phyloP scores from a whole-genome alignment of 164 flowering plant genomes.

The Taxillus chinensis region DNA sequence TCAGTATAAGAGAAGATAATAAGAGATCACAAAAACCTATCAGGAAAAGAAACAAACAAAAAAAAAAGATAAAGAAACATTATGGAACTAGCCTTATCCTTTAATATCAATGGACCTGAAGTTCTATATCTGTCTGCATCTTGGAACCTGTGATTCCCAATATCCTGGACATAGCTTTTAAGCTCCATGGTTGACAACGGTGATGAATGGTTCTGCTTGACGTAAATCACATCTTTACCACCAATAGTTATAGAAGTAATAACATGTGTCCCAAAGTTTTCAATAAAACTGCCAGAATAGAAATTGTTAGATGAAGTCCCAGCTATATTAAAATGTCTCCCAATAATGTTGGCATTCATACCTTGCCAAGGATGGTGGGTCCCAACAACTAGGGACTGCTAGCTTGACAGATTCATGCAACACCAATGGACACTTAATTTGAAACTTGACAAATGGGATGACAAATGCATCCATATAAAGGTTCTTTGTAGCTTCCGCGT shows the following conservation, averaged over 20 bases:
- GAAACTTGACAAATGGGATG: slow-evolving; percentile 56
- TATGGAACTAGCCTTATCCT: slow-evolving; percentile 60
- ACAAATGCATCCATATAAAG: slow-evolving; percentile 60
- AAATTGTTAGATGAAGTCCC: slow-evolving; percentile 4
- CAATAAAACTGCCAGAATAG: slow-evolving; percentile 53
- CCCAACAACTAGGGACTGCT: slow-evolving; percentile 65
- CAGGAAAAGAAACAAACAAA: slow-evolving; percentile 6
- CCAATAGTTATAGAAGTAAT: slow-evolving; percentile 74
- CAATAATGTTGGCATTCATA: slow-evolving; percentile 11
- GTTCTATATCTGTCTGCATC: slow-evolving; percentile 31
- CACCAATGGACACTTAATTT: slow-evolving; percentile 23
- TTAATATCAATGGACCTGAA: slow-evolving; percentile 49
- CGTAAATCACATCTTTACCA: slow-evolving; percentile 73
- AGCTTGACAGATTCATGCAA: slow-evolving; percentile 50
- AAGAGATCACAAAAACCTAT: background rate
- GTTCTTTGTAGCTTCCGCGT: slow-evolving; percentile 55
- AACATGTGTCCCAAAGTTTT: slow-evolving; percentile 81
- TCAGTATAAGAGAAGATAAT: background rate
- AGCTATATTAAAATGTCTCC: background rate
- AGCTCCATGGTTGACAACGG: slow-evolving; percentile 55
- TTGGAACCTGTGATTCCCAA: slow-evolving; percentile 65
- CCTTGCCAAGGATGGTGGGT: slow-evolving; percentile 73
- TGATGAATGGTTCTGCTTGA: slow-evolving; percentile 66
- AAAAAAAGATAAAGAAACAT: slow-evolving; percentile 5
- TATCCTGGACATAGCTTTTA: slow-evolving; percentile 60